phyloP scores from a whole-genome alignment of 306 rosid species.

The Acacia crassicarpa region DNA sequence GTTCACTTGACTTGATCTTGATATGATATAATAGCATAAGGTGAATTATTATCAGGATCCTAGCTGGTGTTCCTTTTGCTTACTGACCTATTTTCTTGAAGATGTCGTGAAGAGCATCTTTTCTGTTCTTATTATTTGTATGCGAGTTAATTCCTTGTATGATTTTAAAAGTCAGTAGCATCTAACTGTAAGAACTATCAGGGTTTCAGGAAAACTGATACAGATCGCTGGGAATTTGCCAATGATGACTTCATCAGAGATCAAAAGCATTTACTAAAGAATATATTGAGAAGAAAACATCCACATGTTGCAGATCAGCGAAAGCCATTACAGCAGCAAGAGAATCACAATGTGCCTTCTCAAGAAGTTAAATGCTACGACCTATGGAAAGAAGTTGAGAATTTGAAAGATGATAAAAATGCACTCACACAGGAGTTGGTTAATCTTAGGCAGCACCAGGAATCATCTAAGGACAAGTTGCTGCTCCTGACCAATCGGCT shows the following conservation, averaged over 20 bases:
- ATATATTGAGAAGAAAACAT: conserved; percentile 72
- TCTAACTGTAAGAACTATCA: conserved; percentile 37
- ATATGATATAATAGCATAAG: background rate
- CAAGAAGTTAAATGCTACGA: conserved; percentile 34
- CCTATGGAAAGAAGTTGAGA: conserved; percentile 85
- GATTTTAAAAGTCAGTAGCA: conserved; percentile 6
- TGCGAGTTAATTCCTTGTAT: background rate
- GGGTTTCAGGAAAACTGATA: conserved; percentile 93
- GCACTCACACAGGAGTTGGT: conserved; percentile 76
- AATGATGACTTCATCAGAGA: conserved; percentile 72
- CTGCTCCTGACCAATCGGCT: conserved; percentile 64
- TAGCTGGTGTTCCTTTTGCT: background rate
- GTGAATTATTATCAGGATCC: background rate
- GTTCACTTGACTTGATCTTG: conserved; percentile 2
- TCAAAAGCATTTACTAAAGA: conserved; percentile 75
- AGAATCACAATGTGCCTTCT: conserved; percentile 37
- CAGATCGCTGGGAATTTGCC: conserved; percentile 88
- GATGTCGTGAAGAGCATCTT: background rate
- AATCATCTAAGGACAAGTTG: conserved; percentile 63
- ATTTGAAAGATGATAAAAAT: conserved; percentile 69
- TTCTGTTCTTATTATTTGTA: background rate
- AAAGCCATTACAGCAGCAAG: conserved; percentile 42
- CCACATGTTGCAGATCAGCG: conserved; percentile 59
- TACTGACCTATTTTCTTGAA: background rate
- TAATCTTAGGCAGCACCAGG: conserved; percentile 82